phyloP scores from a whole-genome alignment of 2,329 filamentous ascomycete species.

The Mollisia scopiformis region DNA sequence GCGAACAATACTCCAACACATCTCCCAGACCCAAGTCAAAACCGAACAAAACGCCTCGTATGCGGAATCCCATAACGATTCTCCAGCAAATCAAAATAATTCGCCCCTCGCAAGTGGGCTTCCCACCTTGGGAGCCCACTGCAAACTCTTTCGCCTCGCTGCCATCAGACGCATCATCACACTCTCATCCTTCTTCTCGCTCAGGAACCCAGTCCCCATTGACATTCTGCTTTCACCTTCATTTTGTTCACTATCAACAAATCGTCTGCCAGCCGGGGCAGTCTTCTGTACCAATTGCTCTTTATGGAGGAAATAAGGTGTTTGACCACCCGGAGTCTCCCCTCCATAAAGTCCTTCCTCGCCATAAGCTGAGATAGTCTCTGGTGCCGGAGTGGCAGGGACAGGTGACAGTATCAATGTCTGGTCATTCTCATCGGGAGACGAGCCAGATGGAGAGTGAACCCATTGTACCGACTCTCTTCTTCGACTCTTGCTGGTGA shows the following conservation, averaged over 20 bases:
- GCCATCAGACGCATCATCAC: conserved; percentile 58
- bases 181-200: conserved; percentile 53
- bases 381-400: conserved; percentile 36
- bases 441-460: conserved; percentile 29
- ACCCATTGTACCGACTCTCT: conserved; percentile 38
- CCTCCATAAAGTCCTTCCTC: conserved; percentile 34
- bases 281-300: conserved; percentile 37
- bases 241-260: conserved; percentile 23
- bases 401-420: conserved; percentile 34
- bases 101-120: conserved; percentile 65
- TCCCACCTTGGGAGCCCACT: conserved; percentile 74
- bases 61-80: neutral
- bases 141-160: conserved; percentile 75
- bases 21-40: neutral
- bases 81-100: conserved; percentile 1
- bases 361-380: conserved; percentile 33
- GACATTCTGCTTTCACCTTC: conserved; percentile 1
- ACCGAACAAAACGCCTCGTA: neutral
- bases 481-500: conserved; percentile 32
- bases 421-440: conserved; percentile 24
- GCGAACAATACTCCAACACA: neutral
- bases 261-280: conserved; percentile 33
- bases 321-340: conserved; percentile 34
- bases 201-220: conserved; percentile 45
- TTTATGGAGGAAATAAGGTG: conserved; percentile 36